phyloP scores from a whole-genome alignment of 148 eudicot genomes.

The Rhododendron ferrugineum region DNA sequence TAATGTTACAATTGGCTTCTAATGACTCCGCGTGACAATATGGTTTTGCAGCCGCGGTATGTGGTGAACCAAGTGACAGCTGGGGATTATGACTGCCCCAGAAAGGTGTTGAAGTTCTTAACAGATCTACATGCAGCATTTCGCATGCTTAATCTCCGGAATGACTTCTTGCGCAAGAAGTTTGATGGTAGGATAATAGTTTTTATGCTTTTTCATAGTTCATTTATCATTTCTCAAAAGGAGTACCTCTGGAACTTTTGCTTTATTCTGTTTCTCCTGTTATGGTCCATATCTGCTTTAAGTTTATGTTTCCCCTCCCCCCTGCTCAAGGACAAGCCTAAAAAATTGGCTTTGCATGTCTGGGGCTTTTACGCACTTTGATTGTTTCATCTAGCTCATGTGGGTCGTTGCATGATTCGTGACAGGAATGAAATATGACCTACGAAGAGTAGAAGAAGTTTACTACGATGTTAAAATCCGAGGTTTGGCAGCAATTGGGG shows the following conservation, averaged over 20 bases:
- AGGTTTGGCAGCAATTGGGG: constrained; percentile 53
- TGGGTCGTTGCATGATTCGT: not conserved
- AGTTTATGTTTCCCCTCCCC: not conserved
- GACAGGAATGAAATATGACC: constrained; percentile 91
- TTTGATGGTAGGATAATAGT: constrained; percentile 63
- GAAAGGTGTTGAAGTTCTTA: constrained; percentile 75
- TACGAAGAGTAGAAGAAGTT: constrained; percentile 91
- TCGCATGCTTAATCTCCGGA: constrained; percentile 95
- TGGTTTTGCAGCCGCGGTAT: constrained; percentile 83
- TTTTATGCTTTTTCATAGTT: not conserved
- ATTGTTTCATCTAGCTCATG: not conserved
- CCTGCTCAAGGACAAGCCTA: not conserved
- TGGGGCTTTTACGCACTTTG: not conserved
- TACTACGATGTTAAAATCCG: constrained; percentile 92
- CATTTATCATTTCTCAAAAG: not conserved
- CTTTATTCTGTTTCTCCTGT: not conserved
- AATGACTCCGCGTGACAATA: not conserved
- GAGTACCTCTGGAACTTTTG: not conserved
- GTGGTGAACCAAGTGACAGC: constrained; percentile 95
- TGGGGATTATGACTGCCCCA: constrained; percentile 93
- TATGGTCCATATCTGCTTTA: not conserved
- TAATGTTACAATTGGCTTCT: not conserved
- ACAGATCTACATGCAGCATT: constrained; percentile 95
- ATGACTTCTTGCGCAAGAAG: constrained; percentile 91
- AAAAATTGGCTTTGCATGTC: not conserved